Conservation (phyloP, 805 yeast species). For the Pichia californica region DNA sequence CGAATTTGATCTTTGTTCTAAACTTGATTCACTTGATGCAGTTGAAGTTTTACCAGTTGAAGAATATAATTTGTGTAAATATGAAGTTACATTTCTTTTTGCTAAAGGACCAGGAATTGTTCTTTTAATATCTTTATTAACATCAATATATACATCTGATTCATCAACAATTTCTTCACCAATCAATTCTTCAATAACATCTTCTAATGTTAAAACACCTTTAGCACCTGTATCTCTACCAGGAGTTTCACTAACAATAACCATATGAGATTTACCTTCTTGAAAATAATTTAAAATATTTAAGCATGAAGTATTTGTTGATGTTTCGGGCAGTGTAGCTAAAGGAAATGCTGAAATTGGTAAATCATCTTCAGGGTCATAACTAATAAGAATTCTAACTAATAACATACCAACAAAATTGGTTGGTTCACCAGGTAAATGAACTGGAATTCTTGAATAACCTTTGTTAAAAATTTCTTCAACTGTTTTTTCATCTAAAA, state of each 20-base stretch:
- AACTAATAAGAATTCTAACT: slow-evolving; percentile 86
- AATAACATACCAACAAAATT: slow-evolving; percentile 94
- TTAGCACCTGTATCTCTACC: slow-evolving; percentile 75
- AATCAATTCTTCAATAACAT: slow-evolving; percentile 94
- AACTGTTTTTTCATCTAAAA: slow-evolving; percentile 77
- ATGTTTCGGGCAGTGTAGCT: slow-evolving; percentile 94
- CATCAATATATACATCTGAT: slow-evolving; percentile 87
- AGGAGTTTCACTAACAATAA: slow-evolving; percentile 79
- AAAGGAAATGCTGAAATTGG: slow-evolving; percentile 92
- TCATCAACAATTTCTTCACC: slow-evolving; percentile 98
- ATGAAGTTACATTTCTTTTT: slow-evolving; percentile 61
- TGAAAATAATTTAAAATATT: slow-evolving; percentile 94
- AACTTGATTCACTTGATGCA: slow-evolving; percentile 7
- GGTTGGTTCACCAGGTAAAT: slow-evolving; percentile 78
- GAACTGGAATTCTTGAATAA: slow-evolving; percentile 90
- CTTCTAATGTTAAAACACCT: slow-evolving; percentile 91
- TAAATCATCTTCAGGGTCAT: slow-evolving; percentile 92
- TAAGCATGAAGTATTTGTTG: slow-evolving; percentile 84
- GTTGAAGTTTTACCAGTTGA: slow-evolving; percentile 3
- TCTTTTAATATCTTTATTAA: slow-evolving; percentile 79
- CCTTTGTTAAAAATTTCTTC: slow-evolving; percentile 92
- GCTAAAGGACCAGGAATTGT: slow-evolving; percentile 69
- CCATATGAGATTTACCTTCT: slow-evolving; percentile 97
- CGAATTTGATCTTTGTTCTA: slow-evolving; percentile 1
- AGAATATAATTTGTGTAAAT: slow-evolving; percentile 53